These are phyloP conservation scores for Beauveria sp. DNA, from an alignment of 2,329 filamentous ascomycete genomes.

Conservation along the genomic window DNA sequence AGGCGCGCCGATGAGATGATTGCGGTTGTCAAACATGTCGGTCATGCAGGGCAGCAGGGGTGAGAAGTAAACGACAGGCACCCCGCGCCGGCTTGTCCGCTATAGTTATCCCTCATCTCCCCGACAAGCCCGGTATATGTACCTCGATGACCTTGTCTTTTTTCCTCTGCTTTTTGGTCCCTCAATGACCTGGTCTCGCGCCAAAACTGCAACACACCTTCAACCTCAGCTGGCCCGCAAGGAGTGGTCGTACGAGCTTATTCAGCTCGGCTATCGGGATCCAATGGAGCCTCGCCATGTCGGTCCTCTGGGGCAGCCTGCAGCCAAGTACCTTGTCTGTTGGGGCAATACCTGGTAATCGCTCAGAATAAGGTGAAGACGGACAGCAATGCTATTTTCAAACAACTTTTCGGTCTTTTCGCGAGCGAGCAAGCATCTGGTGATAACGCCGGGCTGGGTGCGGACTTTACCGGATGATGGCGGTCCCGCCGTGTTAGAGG, in stretches of 20 bases:
- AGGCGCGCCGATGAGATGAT: no score
- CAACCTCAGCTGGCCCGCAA: background rate
- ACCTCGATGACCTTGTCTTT: no score
- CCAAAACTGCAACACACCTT: background rate
- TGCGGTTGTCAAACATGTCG: no score
- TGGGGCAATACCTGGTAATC: constrained; percentile 1
- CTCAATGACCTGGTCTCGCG: no score
- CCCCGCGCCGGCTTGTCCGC: no score
- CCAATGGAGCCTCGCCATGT: constrained; percentile 4
- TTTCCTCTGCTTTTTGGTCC: no score
- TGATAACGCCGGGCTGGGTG: background rate
- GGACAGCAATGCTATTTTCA: background rate
- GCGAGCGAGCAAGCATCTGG: background rate
- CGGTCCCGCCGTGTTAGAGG: background rate
- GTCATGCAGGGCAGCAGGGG: no score
- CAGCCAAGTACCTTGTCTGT: background rate
- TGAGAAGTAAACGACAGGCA: no score
- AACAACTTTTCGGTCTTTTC: background rate
- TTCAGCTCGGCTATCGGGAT: constrained; percentile 7
- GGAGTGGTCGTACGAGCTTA: constrained; percentile 8
- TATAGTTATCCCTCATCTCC: no score
- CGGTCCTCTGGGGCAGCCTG: background rate
- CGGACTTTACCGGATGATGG: background rate
- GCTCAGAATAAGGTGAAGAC: background rate
- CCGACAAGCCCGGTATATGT: no score